Evolutionary conservation across 768 basidiomycete species (phyloP).

Genomic region (Strobilomyces dryophilus): DNA sequence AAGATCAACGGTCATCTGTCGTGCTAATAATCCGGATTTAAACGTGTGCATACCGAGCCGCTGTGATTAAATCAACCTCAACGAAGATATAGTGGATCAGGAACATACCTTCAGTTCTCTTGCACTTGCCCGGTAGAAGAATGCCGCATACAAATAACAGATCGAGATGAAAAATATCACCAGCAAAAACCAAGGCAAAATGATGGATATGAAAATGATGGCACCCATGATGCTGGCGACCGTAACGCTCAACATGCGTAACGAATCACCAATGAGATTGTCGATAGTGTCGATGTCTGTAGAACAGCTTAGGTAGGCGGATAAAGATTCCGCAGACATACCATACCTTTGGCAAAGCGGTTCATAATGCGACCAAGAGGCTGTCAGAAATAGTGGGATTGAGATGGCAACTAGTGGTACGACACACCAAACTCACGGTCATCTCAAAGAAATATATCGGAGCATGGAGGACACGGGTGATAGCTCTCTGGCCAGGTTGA

Average conservation of each 20-base stretch:
- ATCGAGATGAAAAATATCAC: conserved; percentile 57
- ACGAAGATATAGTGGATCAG: background rate
- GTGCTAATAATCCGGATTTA: background rate
- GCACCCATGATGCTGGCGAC: conserved; percentile 66
- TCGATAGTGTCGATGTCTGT: conserved; percentile 76
- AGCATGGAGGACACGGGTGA: conserved; percentile 71
- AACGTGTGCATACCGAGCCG: conserved; percentile 45
- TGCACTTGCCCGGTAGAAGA: conserved; percentile 83
- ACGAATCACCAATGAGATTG: conserved; percentile 67
- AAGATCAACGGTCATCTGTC: background rate
- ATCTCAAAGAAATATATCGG: conserved; percentile 92
- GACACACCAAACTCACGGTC: conserved; percentile 41
- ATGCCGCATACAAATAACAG: conserved; percentile 66
- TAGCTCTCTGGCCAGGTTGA: conserved; percentile 43
- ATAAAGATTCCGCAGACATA: conserved; percentile 14
- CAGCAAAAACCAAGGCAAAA: conserved; percentile 84
- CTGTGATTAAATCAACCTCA: conserved; percentile 28
- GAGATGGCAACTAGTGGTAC: background rate
- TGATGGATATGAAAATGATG: conserved; percentile 70
- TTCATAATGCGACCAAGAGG: conserved; percentile 88
- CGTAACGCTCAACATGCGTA: conserved; percentile 70
- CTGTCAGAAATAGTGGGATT: conserved; percentile 28
- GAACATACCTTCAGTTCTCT: conserved; percentile 72
- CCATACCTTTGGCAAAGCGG: conserved; percentile 76
- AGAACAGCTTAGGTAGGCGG: background rate